A percentile compares a stretch with the other conserved stretches of the same genome.
These are phyloP conservation scores for Fusarium buxicola DNA, from an alignment of 2,329 filamentous ascomycete genomes.

Conservation along the genomic window DNA sequence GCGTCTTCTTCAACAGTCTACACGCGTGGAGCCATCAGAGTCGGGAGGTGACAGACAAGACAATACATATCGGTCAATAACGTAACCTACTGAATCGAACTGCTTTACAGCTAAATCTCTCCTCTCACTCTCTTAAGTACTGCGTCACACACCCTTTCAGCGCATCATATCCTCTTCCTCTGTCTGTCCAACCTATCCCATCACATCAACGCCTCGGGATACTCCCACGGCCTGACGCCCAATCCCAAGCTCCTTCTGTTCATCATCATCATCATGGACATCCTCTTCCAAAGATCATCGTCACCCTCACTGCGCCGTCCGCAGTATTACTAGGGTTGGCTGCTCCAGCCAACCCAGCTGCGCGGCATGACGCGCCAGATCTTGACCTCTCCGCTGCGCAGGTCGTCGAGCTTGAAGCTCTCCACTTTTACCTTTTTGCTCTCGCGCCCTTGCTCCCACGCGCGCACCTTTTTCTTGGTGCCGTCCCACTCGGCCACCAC, in stretches of 20 bases:
- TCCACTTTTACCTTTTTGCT: constrained; percentile 93
- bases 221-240: constrained; percentile 19
- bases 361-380: constrained; percentile 96
- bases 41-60: constrained; percentile 17
- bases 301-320: constrained; percentile 24
- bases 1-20: background rate
- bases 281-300: constrained; percentile 19
- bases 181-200: constrained; percentile 24
- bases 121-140: constrained; percentile 18
- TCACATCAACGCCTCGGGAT: constrained; percentile 28
- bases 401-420: constrained; percentile 92
- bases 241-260: constrained; percentile 27
- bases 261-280: constrained; percentile 30
- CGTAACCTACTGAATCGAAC: constrained; percentile 48
- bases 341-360: constrained; percentile 91
- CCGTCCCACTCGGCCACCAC: constrained; percentile 98
- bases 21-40: constrained; percentile 10
- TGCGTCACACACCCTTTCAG: constrained; percentile 17
- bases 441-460: constrained; percentile 95
- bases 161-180: constrained; percentile 23
- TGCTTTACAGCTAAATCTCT: constrained; percentile 45
- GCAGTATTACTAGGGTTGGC: constrained; percentile 62
- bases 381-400: constrained; percentile 93
- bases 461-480: constrained; percentile 96
- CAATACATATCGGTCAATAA: constrained; percentile 45